phyloP scores from a whole-genome alignment of 495 filamentous ascomycete genomes.

The Clohesyomyces aquaticus region DNA sequence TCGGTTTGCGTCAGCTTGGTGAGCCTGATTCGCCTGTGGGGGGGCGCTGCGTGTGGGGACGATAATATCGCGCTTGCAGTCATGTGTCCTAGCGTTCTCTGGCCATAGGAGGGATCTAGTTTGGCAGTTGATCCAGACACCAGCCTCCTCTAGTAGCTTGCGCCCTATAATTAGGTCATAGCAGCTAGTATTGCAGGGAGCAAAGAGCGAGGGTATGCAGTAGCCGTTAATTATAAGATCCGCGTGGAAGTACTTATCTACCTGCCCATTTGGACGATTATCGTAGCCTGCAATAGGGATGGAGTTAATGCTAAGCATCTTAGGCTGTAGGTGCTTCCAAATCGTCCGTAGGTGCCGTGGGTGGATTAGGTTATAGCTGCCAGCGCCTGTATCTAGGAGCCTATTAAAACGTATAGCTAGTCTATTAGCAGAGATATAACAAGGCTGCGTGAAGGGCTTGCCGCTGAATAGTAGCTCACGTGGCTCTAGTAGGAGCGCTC shows the following conservation, averaged over 20 bases:
- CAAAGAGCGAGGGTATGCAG: neutral
- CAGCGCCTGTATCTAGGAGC: neutral
- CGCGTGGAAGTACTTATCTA: neutral
- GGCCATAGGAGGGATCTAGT: neutral
- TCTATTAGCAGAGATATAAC: conserved; percentile 2
- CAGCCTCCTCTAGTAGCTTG: conserved; percentile 1
- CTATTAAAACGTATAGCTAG: neutral
- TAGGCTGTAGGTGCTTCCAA: neutral
- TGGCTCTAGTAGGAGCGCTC: neutral
- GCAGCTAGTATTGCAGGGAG: neutral
- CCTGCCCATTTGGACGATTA: neutral
- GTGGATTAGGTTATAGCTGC: neutral
- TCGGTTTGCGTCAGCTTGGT: neutral
- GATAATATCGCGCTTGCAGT: conserved; percentile 5
- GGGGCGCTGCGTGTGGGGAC: neutral
- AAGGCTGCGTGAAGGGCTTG: conserved; percentile 1
- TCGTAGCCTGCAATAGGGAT: neutral
- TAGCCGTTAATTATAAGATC: neutral
- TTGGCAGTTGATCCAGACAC: neutral
- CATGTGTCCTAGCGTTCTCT: neutral
- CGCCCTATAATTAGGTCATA: neutral
- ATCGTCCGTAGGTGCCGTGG: neutral
- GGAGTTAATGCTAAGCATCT: neutral
- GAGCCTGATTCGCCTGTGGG: neutral
- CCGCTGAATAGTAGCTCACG: neutral